These are phyloP conservation scores for Fusarium sp. DNA, from an alignment of 2,329 filamentous ascomycete species.

Conservation along the genomic window DNA sequence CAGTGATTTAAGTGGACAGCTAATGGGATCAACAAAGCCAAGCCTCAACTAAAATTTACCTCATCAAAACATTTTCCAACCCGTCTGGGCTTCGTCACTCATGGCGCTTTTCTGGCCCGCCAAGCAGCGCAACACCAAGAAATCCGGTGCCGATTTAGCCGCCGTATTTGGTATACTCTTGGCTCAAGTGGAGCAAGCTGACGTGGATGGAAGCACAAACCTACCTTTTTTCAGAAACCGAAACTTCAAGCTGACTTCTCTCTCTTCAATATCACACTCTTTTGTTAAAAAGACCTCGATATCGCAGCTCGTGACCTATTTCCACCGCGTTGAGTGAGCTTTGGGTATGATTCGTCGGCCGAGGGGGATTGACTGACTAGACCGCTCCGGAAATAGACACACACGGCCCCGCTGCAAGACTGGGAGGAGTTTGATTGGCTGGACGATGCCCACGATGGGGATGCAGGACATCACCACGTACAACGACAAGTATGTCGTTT, in stretches of 20 bases:
- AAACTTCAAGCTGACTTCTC: not conserved
- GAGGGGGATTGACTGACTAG: conserved; percentile 19
- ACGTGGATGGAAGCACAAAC: conserved; percentile 32
- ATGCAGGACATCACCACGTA: conserved; percentile 37
- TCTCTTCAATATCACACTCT: not conserved
- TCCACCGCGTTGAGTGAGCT: not conserved
- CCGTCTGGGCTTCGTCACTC: not conserved
- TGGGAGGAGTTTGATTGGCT: conserved; percentile 8
- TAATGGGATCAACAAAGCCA: not conserved
- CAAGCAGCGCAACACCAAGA: conserved; percentile 33
- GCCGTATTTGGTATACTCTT: conserved; percentile 28
- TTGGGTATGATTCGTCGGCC: conserved; percentile 19
- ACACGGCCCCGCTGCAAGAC: conserved; percentile 1
- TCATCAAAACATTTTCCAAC: not conserved
- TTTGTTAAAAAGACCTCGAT: not conserved
- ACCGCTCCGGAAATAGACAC: not conserved
- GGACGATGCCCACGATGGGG: conserved; percentile 18
- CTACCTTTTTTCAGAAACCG: not conserved
- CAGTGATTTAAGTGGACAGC: no score
- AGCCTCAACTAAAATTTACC: not conserved
- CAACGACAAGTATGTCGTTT: conserved; percentile 58
- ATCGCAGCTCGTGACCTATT: not conserved
- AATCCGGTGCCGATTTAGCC: conserved; percentile 29
- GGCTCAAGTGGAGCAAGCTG: conserved; percentile 46
- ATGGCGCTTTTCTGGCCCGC: conserved; percentile 6